phyloP scores from a whole-genome alignment of 306 rosid species.

The Trichosanthes truncata region DNA sequence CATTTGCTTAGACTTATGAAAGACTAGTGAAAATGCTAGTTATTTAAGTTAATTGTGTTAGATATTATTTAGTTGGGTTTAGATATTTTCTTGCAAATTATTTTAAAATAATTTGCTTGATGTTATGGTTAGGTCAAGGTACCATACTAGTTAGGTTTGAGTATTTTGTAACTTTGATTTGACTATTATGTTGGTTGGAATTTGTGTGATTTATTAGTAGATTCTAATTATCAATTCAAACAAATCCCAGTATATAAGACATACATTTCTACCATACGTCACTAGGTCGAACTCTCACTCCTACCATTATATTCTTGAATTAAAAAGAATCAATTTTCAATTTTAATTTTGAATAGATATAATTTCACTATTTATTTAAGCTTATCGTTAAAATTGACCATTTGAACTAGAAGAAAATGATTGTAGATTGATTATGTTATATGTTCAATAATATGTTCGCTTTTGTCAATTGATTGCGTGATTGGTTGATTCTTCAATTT shows the following conservation, averaged over 20 bases:
- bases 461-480: neutral
- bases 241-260: too few species aligned
- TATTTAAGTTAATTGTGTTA: neutral
- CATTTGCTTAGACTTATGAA: neutral
- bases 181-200: neutral
- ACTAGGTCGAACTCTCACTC: too few species aligned
- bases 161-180: neutral
- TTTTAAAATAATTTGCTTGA: neutral
- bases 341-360: too few species aligned
- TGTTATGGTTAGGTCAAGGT: neutral
- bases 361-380: too few species aligned
- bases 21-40: too few species aligned
- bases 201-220: neutral
- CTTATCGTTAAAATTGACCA: too few species aligned
- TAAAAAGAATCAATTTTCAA: too few species aligned
- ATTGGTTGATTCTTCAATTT: neutral
- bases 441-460: neutral
- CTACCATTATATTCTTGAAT: too few species aligned
- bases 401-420: neutral
- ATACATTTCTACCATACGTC: too few species aligned
- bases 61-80: neutral
- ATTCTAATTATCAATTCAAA: too few species aligned
- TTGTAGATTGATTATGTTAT: neutral
- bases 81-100: neutral
- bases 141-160: neutral